Conservation (phyloP, 805 yeast genomes). For the Barnettozyma siamensis region DNA sequence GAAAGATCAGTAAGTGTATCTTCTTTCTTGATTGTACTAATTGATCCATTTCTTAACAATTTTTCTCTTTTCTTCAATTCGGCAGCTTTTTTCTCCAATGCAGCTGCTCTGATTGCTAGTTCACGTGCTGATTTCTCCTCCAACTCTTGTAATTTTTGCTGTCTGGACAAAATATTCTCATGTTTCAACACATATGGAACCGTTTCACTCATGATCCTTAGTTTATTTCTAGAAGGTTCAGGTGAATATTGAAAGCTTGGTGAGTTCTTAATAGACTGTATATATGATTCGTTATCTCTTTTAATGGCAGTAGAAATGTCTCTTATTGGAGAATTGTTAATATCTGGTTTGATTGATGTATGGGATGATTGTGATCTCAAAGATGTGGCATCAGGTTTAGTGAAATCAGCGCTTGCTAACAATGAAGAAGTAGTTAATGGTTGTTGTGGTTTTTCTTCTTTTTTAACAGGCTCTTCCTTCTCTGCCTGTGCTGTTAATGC, state of each 20-base stretch:
- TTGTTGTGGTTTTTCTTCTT: slow-evolving; percentile 5
- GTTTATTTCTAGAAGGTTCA: slow-evolving; percentile 48
- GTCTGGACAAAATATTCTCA: slow-evolving; percentile 67
- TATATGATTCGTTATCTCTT: slow-evolving; percentile 33
- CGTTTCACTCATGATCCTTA: slow-evolving; percentile 75
- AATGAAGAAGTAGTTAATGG: slow-evolving; percentile 6
- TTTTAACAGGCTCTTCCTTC: not conserved
- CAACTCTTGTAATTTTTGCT: slow-evolving; percentile 71
- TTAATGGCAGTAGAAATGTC: slow-evolving; percentile 31
- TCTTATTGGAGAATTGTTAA: slow-evolving; percentile 31
- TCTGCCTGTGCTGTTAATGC: slow-evolving; percentile 30
- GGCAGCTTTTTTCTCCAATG: slow-evolving; percentile 66
- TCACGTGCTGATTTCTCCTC: slow-evolving; percentile 76
- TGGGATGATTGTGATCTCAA: slow-evolving; percentile 5
- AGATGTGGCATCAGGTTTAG: not conserved
- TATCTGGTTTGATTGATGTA: slow-evolving; percentile 15
- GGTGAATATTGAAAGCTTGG: slow-evolving; percentile 28
- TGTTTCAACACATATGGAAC: slow-evolving; percentile 81
- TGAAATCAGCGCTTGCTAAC: slow-evolving; percentile 3
- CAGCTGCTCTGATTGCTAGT: slow-evolving; percentile 66
- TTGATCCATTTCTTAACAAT: slow-evolving; percentile 31
- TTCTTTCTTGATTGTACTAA: slow-evolving; percentile 36
- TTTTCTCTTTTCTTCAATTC: slow-evolving; percentile 59
- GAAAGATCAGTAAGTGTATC: slow-evolving; percentile 52
- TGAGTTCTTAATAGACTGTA: slow-evolving; percentile 31